Percentiles rank a stretch among this genome's conserved stretches.
Conservation (phyloP, 1,284 basidiomycete genomes). For the Macrocystidia cucumis region DNA sequence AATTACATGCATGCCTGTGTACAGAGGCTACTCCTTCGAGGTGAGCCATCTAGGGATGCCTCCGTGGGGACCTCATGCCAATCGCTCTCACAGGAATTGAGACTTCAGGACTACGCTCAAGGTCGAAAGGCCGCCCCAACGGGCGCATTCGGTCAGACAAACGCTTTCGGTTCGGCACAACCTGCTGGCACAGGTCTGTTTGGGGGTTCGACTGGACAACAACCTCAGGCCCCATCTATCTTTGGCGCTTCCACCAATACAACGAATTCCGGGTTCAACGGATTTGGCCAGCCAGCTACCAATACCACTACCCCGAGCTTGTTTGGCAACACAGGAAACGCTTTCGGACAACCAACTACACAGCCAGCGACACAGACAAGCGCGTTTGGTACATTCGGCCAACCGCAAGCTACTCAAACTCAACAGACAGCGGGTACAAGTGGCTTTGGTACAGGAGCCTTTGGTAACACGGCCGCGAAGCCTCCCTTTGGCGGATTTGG, state of each 20-base stretch:
- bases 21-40: slow-evolving; percentile 66
- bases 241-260: slow-evolving; percentile 23
- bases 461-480: slow-evolving; percentile 29
- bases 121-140: slow-evolving; percentile 58
- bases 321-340: slow-evolving; percentile 36
- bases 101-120: slow-evolving; percentile 68
- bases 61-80: background rate
- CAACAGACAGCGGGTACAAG: slow-evolving; percentile 13
- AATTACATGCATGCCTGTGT: slow-evolving; percentile 66
- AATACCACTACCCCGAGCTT: slow-evolving; percentile 20
- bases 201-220: slow-evolving; percentile 29
- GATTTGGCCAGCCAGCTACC: slow-evolving; percentile 27
- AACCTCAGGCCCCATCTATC: slow-evolving; percentile 20
- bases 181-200: slow-evolving; percentile 31
- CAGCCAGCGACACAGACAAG: slow-evolving; percentile 17
- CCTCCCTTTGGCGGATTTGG: slow-evolving; percentile 39
- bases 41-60: slow-evolving; percentile 28
- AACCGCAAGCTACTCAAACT: slow-evolving; percentile 19
- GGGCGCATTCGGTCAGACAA: slow-evolving; percentile 36
- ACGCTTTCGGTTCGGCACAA: slow-evolving; percentile 34
- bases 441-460: slow-evolving; percentile 22
- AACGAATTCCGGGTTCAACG: slow-evolving; percentile 25
- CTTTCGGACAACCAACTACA: slow-evolving; percentile 37
- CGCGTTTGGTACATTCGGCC: slow-evolving; percentile 41
- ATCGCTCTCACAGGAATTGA: slow-evolving; percentile 50